Evolutionary conservation across 306 rosid species (phyloP), one percentile per base, ranked within the genome.

Genomic region (Abrus precatorius): DNA sequence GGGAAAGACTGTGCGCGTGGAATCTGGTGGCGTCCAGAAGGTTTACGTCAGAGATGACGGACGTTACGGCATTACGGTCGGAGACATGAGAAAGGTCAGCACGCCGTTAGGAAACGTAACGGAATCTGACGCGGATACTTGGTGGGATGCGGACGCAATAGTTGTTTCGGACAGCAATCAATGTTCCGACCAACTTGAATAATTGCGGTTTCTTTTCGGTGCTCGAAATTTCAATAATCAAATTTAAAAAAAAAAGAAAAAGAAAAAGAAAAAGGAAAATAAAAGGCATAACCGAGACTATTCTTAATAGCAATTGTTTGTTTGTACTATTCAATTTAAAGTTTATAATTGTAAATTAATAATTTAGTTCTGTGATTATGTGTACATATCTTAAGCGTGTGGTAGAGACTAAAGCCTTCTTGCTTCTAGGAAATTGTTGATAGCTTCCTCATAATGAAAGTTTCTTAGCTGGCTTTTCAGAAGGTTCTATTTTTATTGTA

Each of bases 111-210:
- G 70, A 1, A 81, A 63, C 2, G 79, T 86, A 27, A 88, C 88
- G 85, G 87, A 69, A 12, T 67, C 85, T 53, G 97, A 89, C 79
- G 71, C 83, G 87, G 90, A 88, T 63, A 83, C 84, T 5, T 90
- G 94, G 98, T 91, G 90, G 87, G 94, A 91, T 67, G 86, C 89
- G 2, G 87, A 89, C 53, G 85, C 84, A n/a, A 80, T 76, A 61
- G 43, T 84, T 3, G 85, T 81, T 75, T 56, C 85, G 32, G 85
- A 86, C 77, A 78, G 28, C 69, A 65, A 12, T 74, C 70, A 20
- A 48, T 72, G 66, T 61, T 77, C 83, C 53, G 54, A 32, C 67
- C 14, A 56, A 69, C 57, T 52, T 82, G 78, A 61, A 82, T 77
- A 30, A 70, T 69, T 82, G 78, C n/a, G 9, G 2, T 65, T 77